Percentiles rank a stretch among this genome's conserved stretches.
phyloP scores from a whole-genome alignment of 345 rosid genomes.

The Melaleuca quinquenervia region DNA sequence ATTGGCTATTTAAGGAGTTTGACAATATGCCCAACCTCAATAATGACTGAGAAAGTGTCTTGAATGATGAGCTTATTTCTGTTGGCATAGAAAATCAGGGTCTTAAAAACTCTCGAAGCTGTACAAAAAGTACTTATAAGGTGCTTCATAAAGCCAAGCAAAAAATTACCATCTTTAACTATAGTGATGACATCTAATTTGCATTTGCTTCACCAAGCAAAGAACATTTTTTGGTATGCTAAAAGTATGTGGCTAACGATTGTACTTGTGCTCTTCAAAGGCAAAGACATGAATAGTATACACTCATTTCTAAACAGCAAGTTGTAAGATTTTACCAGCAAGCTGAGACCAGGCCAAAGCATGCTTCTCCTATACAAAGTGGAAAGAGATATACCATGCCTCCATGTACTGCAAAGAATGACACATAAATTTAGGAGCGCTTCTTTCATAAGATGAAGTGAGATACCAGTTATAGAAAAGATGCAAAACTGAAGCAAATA shows the following conservation, averaged over 20 bases:
- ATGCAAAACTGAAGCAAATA: background rate
- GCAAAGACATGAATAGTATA: background rate
- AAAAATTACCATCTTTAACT: background rate
- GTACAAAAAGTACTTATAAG: background rate
- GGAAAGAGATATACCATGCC: slow-evolving; percentile 90
- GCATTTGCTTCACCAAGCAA: background rate
- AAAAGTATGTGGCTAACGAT: background rate
- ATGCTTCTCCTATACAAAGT: slow-evolving; percentile 87
- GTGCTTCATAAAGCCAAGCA: background rate
- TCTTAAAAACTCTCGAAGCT: background rate
- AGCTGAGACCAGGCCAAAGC: slow-evolving; percentile 91
- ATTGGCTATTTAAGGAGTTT: background rate
- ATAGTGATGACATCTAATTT: background rate
- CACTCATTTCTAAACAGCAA: background rate
- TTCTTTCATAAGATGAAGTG: background rate
- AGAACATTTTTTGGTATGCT: background rate
- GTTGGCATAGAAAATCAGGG: background rate
- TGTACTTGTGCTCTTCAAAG: background rate
- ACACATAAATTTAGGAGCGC: background rate
- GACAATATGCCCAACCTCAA: background rate
- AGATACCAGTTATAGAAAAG: background rate
- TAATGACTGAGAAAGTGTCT: background rate
- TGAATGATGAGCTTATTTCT: background rate
- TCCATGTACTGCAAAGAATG: slow-evolving; percentile 70
- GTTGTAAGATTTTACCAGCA: slow-evolving; percentile 37